These are phyloP conservation scores for Hyphopichia burtonii DNA, from an alignment of 1,139 yeast species.

Conservation along the genomic window DNA sequence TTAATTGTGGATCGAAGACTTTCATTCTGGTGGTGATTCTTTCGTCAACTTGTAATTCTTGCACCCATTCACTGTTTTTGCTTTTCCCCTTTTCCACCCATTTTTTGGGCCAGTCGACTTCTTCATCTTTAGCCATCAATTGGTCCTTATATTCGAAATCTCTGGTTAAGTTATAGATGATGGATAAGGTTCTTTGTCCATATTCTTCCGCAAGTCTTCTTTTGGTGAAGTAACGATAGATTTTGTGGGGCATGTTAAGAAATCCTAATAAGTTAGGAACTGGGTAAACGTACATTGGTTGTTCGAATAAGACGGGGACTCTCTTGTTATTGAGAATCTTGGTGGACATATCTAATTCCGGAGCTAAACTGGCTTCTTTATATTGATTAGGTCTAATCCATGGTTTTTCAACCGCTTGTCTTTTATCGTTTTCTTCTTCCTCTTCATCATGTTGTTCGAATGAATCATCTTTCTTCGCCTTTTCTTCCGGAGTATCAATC, in stretches of 20 bases:
- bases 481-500: conserved; percentile 7
- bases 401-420: conserved; percentile 57
- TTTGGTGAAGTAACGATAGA: conserved; percentile 75
- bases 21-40: conserved; percentile 58
- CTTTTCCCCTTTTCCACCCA: conserved; percentile 78
- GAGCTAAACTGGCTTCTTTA: conserved; percentile 52
- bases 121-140: conserved; percentile 64
- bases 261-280: conserved; percentile 81
- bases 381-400: conserved; percentile 62
- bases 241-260: conserved; percentile 68
- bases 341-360: conserved; percentile 47
- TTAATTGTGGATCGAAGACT: conserved; percentile 41
- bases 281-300: conserved; percentile 72
- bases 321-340: conserved; percentile 29
- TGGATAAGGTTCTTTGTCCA: conserved; percentile 58
- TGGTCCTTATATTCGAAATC: conserved; percentile 58
- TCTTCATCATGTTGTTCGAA: conserved; percentile 8
- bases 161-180: conserved; percentile 57
- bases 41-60: conserved; percentile 68
- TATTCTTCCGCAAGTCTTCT: conserved; percentile 71
- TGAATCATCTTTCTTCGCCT: background rate
- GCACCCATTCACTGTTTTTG: conserved; percentile 85
- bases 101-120: conserved; percentile 82
- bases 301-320: conserved; percentile 64
- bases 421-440: conserved; percentile 27